Percentiles rank a stretch among this genome's conserved stretches.
Conservation (phyloP, 257 asterid species). For the Mentha longifolia region DNA sequence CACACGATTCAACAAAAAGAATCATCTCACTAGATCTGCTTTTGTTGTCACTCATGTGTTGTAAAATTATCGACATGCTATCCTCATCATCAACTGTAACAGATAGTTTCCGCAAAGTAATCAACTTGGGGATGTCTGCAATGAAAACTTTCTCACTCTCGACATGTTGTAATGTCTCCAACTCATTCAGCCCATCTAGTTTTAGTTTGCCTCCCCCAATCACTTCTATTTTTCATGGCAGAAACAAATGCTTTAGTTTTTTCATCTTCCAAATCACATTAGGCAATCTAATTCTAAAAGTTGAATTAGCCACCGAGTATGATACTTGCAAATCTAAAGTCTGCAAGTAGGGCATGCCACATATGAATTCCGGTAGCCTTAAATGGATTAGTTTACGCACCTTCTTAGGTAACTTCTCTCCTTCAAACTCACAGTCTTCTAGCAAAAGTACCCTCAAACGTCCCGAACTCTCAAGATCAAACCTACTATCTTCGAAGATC, state of each 20-base stretch:
- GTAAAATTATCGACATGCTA: neutral
- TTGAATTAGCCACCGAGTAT: too few species aligned
- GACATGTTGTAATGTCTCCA: neutral
- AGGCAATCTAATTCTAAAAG: neutral
- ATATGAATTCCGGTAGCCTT: neutral
- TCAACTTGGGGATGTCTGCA: neutral
- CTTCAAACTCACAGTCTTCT: neutral
- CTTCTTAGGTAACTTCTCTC: neutral
- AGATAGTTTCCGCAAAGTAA: neutral
- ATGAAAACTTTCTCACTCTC: neutral
- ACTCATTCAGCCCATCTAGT: neutral
- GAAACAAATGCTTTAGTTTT: constrained; percentile 4
- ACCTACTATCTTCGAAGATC: too few species aligned
- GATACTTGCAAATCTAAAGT: neutral
- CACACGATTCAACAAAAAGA: neutral
- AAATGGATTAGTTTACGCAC: neutral
- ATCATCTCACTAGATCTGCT: neutral
- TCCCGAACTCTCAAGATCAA: too few species aligned
- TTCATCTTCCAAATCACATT: constrained; percentile 15
- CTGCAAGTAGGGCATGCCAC: neutral
- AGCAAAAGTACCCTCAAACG: neutral
- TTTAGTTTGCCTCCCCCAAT: neutral
- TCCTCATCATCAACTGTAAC: neutral
- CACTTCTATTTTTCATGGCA: neutral
- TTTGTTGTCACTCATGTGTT: neutral